phyloP scores from a whole-genome alignment of 2,329 filamentous ascomycete genomes.

The Clarireedia homoeocarpa region DNA sequence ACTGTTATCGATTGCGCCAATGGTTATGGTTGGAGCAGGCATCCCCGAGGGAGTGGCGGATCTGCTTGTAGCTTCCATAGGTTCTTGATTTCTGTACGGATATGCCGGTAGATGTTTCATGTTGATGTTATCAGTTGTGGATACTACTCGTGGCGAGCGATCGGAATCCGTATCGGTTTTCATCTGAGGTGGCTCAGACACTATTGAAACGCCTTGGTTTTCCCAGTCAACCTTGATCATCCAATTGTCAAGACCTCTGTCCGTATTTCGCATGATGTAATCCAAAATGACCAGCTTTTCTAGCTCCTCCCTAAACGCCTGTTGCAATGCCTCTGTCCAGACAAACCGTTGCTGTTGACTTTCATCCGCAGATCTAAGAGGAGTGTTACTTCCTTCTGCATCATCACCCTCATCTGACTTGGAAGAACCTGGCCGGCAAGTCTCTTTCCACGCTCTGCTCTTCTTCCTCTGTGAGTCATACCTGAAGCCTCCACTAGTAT shows the following conservation, averaged over 20 bases:
- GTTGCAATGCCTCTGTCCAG: constrained; percentile 84
- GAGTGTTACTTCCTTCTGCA: constrained; percentile 40
- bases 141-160: constrained; percentile 41
- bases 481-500: constrained; percentile 57
- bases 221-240: constrained; percentile 96
- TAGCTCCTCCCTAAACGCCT: constrained; percentile 87
- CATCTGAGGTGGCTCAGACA: constrained; percentile 69
- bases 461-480: constrained; percentile 59
- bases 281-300: constrained; percentile 96
- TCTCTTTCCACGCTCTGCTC: constrained; percentile 71
- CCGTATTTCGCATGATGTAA: constrained; percentile 98
- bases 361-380: constrained; percentile 21
- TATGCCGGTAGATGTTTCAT: constrained; percentile 35
- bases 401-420: constrained; percentile 52
- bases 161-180: constrained; percentile 49
- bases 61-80: constrained; percentile 67
- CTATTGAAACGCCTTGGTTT: constrained; percentile 73
- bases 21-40: constrained; percentile 45
- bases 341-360: constrained; percentile 44
- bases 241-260: constrained; percentile 95
- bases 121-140: constrained; percentile 29
- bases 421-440: constrained; percentile 57
- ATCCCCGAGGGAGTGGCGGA: constrained; percentile 30
- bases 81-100: constrained; percentile 71
- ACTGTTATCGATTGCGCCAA: constrained; percentile 96